Base-by-base conservation (phyloP, 2,329 filamentous ascomycete species). In the Fusarium praegraminearum region DNA sequence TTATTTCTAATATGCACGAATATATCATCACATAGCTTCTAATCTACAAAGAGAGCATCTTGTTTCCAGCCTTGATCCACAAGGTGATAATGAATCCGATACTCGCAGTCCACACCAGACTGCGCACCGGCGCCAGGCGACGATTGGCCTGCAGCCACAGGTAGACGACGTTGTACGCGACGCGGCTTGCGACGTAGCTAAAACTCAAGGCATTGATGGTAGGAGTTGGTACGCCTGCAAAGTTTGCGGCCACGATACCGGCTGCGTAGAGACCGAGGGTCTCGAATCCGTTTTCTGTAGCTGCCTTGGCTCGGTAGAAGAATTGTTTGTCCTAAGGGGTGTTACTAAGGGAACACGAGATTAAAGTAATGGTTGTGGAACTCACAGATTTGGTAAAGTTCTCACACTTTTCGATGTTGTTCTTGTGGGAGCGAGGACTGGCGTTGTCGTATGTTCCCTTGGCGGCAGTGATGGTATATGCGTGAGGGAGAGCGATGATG, bases 241-340 rank as follows among this genome's bases (percentile, higher is more conserved):
- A 72, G 73, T 84, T 85, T 67, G 81, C 84, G 18, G 84, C 84
- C 38, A 82, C 76, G 20, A 86, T 78, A 41, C 75, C 80, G 5
- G 79, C 79, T 15, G 82, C 79, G 71, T 79, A 84, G 67, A 83
- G 71, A 49, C 80, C 81, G 13, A 85, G 64, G 5, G 80, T 82
- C 75, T 85, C 83, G 65, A 83, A 78, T 64, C 77, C 80, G 70
- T 85, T 85, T 40, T 76, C 73, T 8, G 77, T 71, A 7, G 84
- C 83, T 24, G 85, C 84, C 73, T 90, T 84, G 30, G 84, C 81
- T 51, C 86, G 83, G 43, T 88, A 75, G 32, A 85, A 80, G 55
- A 82, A 82, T 73, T 87, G 88, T 73, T 90, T 86, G 28, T 80
- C 82, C 75, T 87, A 66, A 28, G n/a, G 10, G 9, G 12, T n/a